phyloP scores from a whole-genome alignment of 1,284 basidiomycete species.

The Gomphus sp. region DNA sequence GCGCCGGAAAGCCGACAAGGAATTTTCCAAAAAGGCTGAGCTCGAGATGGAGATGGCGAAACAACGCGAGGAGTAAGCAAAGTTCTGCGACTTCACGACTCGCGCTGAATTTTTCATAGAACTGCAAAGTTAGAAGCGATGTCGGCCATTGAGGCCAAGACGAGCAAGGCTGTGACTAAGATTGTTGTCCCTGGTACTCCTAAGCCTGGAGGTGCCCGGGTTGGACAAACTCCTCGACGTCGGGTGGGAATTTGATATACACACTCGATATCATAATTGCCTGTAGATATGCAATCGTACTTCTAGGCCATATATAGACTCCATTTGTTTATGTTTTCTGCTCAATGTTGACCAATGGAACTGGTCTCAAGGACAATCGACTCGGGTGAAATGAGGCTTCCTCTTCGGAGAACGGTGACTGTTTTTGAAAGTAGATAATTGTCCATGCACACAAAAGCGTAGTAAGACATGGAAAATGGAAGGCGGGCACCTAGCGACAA shows the following conservation, averaged over 20 bases:
- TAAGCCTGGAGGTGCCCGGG: conserved; percentile 59
- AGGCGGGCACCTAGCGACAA: too few relatives aligned
- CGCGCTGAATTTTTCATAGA: conserved; percentile 27
- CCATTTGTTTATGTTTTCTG: too few relatives aligned
- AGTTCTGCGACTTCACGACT: not conserved
- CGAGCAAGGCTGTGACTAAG: conserved; percentile 50
- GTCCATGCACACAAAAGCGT: too few relatives aligned
- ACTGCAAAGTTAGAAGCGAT: conserved; percentile 56
- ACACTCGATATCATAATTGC: not conserved
- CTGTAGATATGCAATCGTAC: not conserved
- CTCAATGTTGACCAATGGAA: too few relatives aligned
- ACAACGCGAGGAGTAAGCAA: conserved; percentile 69
- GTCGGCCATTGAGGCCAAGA: conserved; percentile 51
- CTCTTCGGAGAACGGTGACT: too few relatives aligned
- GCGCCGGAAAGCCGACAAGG: conserved; percentile 67
- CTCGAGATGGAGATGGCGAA: conserved; percentile 84
- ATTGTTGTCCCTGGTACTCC: conserved; percentile 78
- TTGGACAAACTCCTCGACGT: conserved; percentile 34
- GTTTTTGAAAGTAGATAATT: too few relatives aligned
- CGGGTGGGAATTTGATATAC: conserved; percentile 22
- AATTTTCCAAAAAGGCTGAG: conserved; percentile 85
- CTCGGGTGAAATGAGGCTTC: too few relatives aligned
- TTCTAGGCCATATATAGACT: not conserved
- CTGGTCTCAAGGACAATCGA: too few relatives aligned
- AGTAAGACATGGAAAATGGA: too few relatives aligned